A percentile compares a stretch with the other conserved stretches of the same genome.
These are phyloP conservation scores for Persicaria tinctoria DNA, from an alignment of 148 eudicot genomes.

Conservation along the genomic window DNA sequence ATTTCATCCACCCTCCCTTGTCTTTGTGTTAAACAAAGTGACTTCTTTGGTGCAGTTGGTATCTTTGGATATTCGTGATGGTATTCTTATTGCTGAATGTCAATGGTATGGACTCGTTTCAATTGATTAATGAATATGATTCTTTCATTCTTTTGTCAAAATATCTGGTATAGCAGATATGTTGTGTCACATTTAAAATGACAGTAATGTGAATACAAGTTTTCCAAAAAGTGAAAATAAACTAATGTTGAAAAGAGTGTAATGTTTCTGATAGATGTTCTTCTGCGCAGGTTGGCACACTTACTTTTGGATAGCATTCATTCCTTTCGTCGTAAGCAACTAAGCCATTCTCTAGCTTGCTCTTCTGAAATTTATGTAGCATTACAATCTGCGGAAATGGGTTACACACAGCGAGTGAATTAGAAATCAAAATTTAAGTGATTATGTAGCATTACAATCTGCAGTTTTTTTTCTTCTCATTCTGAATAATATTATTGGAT, in stretches of 20 bases:
- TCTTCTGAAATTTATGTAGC: not conserved
- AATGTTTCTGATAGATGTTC: constrained; percentile 3
- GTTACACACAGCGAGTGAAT: not conserved
- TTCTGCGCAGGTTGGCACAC: constrained; percentile 86
- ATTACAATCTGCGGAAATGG: not conserved
- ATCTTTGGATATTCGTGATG: constrained; percentile 84
- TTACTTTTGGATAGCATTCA: constrained; percentile 91
- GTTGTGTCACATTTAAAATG: not conserved
- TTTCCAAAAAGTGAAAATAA: not conserved
- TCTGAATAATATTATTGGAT: not conserved
- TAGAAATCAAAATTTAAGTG: not conserved
- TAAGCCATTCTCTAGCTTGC: not conserved
- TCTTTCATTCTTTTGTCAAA: not conserved
- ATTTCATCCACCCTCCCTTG: not conserved
- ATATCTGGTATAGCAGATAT: not conserved
- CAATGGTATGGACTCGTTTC: constrained; percentile 42
- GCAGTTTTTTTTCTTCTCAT: not conserved
- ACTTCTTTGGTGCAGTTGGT: constrained; percentile 72
- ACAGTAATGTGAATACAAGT: not conserved
- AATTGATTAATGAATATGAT: not conserved
- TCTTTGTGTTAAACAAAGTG: not conserved
- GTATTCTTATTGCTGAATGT: constrained; percentile 85
- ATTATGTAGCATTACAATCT: not conserved
- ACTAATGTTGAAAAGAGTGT: not conserved
- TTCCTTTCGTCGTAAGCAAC: constrained; percentile 53